Conservation (phyloP, 305 asterid species). For the Fraxinus ornus region DNA sequence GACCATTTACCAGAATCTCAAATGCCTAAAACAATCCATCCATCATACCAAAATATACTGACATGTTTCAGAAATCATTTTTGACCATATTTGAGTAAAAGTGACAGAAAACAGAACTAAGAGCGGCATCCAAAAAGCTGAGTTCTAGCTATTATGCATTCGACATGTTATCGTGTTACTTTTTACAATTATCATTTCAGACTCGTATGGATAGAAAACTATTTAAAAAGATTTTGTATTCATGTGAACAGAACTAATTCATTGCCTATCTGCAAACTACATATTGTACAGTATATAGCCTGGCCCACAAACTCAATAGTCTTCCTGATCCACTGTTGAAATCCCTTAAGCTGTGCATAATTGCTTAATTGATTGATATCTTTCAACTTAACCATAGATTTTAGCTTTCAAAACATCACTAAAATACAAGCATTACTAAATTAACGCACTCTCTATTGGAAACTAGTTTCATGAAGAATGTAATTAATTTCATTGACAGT, state of each 20-base stretch:
- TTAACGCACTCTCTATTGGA: neutral
- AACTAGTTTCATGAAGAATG: constrained; percentile 7
- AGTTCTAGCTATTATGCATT: neutral
- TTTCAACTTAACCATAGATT: neutral
- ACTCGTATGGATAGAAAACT: neutral
- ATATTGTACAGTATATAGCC: neutral
- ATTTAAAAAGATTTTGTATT: constrained; percentile 5
- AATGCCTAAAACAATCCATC: constrained; percentile 8
- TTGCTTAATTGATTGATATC: neutral
- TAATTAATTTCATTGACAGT: constrained; percentile 40
- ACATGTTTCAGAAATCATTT: neutral
- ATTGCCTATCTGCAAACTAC: neutral
- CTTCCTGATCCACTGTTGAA: neutral
- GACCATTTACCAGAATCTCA: constrained; percentile 10
- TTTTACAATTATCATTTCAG: neutral
- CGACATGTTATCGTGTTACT: neutral
- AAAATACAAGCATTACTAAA: constrained; percentile 21
- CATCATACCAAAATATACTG: neutral
- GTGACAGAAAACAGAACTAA: neutral
- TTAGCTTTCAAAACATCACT: constrained; percentile 23
- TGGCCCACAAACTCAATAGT: constrained; percentile 5
- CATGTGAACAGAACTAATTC: neutral
- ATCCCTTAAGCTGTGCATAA: neutral
- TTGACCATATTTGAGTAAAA: neutral
- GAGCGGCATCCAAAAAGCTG: neutral